These are phyloP conservation scores for Umbelopsis sp. DNA, from an alignment of 192 early-diverging fungal species.

Conservation along the genomic window DNA sequence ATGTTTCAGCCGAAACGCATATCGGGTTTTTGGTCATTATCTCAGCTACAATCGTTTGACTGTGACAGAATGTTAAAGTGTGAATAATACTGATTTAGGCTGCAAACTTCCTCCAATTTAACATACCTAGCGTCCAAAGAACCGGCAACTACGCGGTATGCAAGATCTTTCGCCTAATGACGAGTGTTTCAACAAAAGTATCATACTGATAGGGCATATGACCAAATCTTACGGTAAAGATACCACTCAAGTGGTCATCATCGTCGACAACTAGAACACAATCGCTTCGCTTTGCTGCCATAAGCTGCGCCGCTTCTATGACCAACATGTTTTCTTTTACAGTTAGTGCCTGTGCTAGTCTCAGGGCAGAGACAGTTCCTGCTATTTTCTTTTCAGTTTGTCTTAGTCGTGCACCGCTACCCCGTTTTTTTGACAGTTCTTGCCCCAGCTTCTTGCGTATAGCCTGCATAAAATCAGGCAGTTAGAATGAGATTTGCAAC, in stretches of 20 bases:
- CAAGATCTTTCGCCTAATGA: constrained; percentile 86
- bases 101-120: background rate
- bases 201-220: background rate
- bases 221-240: constrained; percentile 69
- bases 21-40: constrained; percentile 94
- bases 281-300: constrained; percentile 97
- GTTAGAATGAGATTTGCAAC: background rate
- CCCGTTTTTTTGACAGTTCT: constrained; percentile 67
- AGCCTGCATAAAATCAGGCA: constrained; percentile 7
- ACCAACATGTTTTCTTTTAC: constrained; percentile 77
- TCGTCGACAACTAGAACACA: constrained; percentile 94
- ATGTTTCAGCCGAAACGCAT: constrained; percentile 82
- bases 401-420: constrained; percentile 22
- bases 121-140: constrained; percentile 39
- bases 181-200: background rate
- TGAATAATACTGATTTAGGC: constrained; percentile 38
- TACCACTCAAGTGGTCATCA: constrained; percentile 89
- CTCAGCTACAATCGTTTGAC: constrained; percentile 73
- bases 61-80: constrained; percentile 44
- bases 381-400: constrained; percentile 47
- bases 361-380: constrained; percentile 90
- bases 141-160: constrained; percentile 91
- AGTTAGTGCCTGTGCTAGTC: constrained; percentile 85
- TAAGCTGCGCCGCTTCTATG: constrained; percentile 85
- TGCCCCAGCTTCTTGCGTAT: constrained; percentile 79